Conservation (phyloP, 2,329 filamentous ascomycete genomes). For the Fusarium sp. region DNA sequence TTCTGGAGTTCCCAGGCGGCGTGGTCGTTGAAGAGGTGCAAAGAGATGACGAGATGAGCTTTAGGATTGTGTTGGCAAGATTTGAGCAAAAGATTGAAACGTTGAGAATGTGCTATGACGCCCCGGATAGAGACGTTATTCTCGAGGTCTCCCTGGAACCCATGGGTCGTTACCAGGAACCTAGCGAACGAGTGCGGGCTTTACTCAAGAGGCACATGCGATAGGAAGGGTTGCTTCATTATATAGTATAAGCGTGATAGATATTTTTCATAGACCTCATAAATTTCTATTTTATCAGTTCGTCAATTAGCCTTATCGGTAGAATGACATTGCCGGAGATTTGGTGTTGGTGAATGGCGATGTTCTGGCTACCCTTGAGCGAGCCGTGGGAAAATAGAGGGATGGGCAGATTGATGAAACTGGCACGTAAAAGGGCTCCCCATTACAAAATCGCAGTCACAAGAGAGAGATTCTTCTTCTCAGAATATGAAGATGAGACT, state of each 20-base stretch:
- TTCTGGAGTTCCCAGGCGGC: neutral
- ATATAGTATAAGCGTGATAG: neutral
- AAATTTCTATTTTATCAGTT: neutral
- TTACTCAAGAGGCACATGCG: neutral
- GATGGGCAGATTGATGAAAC: neutral
- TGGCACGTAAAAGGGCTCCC: neutral
- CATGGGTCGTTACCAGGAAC: neutral
- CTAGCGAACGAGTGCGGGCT: neutral
- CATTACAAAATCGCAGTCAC: too few species aligned
- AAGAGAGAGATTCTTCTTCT: neutral
- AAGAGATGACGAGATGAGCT: neutral
- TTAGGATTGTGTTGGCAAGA: neutral
- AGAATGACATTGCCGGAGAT: too few species aligned
- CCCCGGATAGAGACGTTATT: neutral
- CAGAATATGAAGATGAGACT: neutral
- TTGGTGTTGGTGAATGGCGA: too few species aligned
- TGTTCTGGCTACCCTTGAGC: neutral
- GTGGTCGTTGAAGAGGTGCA: neutral
- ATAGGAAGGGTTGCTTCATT: neutral
- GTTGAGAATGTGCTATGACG: neutral
- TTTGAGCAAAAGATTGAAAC: neutral
- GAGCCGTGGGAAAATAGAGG: neutral
- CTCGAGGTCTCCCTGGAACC: slow-evolving; percentile 14
- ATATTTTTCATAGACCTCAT: neutral
- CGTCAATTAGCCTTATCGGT: rapidly evolving